These are phyloP conservation scores for Cryptosporidium felis DNA, from an alignment of 169 alveolate species.

Conservation along the genomic window DNA sequence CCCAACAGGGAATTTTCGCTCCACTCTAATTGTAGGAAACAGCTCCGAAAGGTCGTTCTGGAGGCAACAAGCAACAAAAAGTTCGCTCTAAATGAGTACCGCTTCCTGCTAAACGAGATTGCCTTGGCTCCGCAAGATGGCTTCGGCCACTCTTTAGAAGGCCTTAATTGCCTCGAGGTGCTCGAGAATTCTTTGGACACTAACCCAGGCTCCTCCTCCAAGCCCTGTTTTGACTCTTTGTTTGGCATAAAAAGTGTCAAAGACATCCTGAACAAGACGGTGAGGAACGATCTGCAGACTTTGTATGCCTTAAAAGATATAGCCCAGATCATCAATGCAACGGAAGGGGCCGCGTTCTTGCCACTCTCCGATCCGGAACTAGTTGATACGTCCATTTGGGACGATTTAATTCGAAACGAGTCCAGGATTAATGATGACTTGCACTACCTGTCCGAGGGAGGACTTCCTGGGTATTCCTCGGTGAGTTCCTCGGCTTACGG, in stretches of 20 bases:
- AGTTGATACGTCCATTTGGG: background rate
- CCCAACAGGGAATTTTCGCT: background rate
- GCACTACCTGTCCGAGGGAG: constrained; percentile 52
- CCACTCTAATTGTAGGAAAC: constrained; percentile 27
- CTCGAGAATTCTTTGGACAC: background rate
- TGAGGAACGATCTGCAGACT: background rate
- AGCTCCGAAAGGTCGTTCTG: background rate
- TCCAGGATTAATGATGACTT: constrained; percentile 58
- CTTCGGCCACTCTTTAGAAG: background rate
- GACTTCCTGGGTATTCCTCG: constrained; percentile 44
- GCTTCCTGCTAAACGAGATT: background rate
- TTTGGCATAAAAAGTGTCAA: constrained; percentile 19
- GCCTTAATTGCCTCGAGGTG: no score
- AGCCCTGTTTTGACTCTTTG: constrained; percentile 11
- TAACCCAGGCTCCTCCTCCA: no score
- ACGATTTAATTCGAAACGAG: background rate
- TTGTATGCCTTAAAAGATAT: constrained; percentile 23
- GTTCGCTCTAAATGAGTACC: background rate
- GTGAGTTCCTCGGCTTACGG: constrained; percentile 16
- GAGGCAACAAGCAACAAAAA: background rate
- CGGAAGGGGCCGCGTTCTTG: background rate
- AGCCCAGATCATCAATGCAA: background rate
- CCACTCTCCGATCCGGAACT: no score
- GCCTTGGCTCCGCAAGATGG: background rate
- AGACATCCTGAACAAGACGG: constrained; percentile 41